phyloP scores from a whole-genome alignment of 192 early-diverging fungal species.

The Backusella liffmaniae region DNA sequence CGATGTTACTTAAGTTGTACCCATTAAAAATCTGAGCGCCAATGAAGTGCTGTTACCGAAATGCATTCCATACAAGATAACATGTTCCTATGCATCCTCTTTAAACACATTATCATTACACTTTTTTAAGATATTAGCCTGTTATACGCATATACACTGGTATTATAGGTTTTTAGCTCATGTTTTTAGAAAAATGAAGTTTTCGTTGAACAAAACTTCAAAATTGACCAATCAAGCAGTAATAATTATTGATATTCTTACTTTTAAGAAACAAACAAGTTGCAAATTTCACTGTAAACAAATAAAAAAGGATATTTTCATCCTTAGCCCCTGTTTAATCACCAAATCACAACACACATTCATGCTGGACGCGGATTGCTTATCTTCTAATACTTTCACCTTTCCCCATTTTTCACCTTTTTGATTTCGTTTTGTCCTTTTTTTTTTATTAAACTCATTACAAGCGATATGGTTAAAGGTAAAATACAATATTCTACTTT shows the following conservation, averaged over 20 bases:
- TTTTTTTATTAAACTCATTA: too few species aligned
- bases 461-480: neutral
- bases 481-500: neutral
- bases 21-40: neutral
- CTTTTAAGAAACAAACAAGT: neutral
- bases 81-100: neutral
- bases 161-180: neutral
- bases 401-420: neutral
- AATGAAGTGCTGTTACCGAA: neutral
- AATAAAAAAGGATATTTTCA: neutral
- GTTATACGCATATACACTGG: neutral
- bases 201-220: neutral
- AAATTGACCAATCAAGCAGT: neutral
- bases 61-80: neutral
- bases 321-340: neutral
- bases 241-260: neutral
- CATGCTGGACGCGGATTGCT: neutral
- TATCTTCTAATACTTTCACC: neutral
- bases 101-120: neutral
- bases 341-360: neutral
- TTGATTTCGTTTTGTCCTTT: neutral
- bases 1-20: neutral
- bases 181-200: neutral
- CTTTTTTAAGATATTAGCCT: neutral
- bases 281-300: neutral